Percentiles rank a stretch among this genome's conserved stretches.
Conservation (phyloP, 2,329 filamentous ascomycete genomes). For the Fusarium azukiicola region DNA sequence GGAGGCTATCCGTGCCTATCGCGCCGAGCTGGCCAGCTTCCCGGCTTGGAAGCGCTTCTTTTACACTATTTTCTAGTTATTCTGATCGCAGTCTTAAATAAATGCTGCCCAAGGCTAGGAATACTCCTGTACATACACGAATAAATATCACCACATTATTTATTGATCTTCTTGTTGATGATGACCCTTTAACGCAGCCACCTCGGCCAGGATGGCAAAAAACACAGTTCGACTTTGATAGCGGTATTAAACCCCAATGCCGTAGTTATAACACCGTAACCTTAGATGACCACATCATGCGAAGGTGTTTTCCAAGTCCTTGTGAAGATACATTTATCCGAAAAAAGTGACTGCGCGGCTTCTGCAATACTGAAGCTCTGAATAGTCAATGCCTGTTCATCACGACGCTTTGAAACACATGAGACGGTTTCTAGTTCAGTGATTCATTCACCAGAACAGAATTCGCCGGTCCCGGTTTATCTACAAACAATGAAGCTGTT, state of each 20-base stretch:
- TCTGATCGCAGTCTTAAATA: neutral
- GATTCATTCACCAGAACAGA: neutral
- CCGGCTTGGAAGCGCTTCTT: slow-evolving; percentile 69
- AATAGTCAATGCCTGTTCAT: neutral
- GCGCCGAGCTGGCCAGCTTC: slow-evolving; percentile 70
- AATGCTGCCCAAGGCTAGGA: neutral
- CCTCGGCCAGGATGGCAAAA: too few species aligned
- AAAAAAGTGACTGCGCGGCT: neutral
- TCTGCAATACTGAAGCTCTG: neutral
- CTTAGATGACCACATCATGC: neutral
- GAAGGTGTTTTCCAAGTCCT: neutral
- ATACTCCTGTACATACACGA: neutral
- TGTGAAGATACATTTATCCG: neutral
- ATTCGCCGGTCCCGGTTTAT: too few species aligned
- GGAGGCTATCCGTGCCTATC: slow-evolving; percentile 77
- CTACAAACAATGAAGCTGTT: too few species aligned
- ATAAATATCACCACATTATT: neutral
- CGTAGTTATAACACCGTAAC: too few species aligned
- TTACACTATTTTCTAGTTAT: slow-evolving; percentile 35
- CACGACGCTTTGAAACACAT: neutral
- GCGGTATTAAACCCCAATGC: too few species aligned
- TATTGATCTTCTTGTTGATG: too few species aligned
- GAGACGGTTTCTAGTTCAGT: neutral
- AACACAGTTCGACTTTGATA: too few species aligned
- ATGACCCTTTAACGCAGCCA: too few species aligned